These are phyloP conservation scores for Pouteria campechiana DNA, from an alignment of 179 eudicot species.

Conservation along the genomic window DNA sequence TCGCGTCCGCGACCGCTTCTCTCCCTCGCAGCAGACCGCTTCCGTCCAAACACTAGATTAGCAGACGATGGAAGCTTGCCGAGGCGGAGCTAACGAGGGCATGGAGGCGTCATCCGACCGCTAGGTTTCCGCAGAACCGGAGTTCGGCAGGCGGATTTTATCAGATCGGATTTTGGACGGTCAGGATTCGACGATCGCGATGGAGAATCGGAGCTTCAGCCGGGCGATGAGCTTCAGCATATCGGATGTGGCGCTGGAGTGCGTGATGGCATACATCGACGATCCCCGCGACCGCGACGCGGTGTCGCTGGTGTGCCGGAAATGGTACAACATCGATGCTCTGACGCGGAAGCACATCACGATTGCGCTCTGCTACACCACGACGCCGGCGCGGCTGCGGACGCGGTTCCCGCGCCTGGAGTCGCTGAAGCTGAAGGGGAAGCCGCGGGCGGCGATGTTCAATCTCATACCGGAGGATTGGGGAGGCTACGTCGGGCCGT, in stretches of 20 bases:
- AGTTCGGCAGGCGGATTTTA: no score
- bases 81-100: no score
- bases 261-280: constrained; percentile 43
- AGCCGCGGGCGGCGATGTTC: constrained; percentile 92
- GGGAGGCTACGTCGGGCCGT: constrained; percentile 86
- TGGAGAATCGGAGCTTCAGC: constrained; percentile 14
- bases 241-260: constrained; percentile 55
- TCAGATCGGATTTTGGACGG: no score
- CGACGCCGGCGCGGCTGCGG: constrained; percentile 44
- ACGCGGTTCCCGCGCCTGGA: constrained; percentile 58
- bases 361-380: constrained; percentile 66
- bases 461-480: constrained; percentile 85
- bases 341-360: constrained; percentile 55
- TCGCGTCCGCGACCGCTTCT: no score
- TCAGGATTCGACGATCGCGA: no score
- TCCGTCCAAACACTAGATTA: no score
- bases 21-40: no score
- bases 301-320: constrained; percentile 50
- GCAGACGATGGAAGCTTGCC: no score
- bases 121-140: no score
- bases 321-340: constrained; percentile 64
- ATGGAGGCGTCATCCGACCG: no score
- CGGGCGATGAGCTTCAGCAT: constrained; percentile 5
- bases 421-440: constrained; percentile 67
- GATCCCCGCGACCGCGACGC: constrained; percentile 61